A percentile compares a stretch with the other conserved stretches of the same genome.
Evolutionary conservation across 805 yeast species (phyloP).

Genomic region (Dipodascopsis uninucleata): DNA sequence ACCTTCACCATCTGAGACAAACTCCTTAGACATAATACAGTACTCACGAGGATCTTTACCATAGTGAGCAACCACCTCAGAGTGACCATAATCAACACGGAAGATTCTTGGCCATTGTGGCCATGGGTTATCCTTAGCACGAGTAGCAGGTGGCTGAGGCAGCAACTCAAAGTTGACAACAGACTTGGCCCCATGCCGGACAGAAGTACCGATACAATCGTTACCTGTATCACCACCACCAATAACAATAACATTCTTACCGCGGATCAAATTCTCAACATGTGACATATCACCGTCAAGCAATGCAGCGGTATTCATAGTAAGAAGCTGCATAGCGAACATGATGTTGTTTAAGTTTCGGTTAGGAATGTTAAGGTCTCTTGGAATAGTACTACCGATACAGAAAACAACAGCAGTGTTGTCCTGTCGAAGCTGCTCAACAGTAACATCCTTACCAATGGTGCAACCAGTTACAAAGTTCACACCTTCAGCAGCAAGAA

Average conservation of each 20-base stretch:
- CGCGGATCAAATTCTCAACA: conserved; percentile 59
- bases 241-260: conserved; percentile 90
- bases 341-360: conserved; percentile 85
- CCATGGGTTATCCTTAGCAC: conserved; percentile 98
- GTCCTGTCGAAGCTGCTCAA: conserved; percentile 58
- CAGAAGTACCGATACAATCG: conserved; percentile 96
- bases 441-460: conserved; percentile 67
- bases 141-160: conserved; percentile 82
- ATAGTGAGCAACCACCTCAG: conserved; percentile 89
- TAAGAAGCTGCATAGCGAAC: conserved; percentile 90
- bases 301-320: conserved; percentile 84
- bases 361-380: conserved; percentile 92
- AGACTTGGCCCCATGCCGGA: conserved; percentile 94
- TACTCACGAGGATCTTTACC: conserved; percentile 98
- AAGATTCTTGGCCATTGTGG: conserved; percentile 99
- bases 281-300: conserved; percentile 69
- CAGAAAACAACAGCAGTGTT: conserved; percentile 87
- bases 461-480: conserved; percentile 71
- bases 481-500: conserved; percentile 87
- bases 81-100: conserved; percentile 96
- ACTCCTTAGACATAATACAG: conserved; percentile 91
- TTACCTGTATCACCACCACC: conserved; percentile 99
- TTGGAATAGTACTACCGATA: conserved; percentile 93
- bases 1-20: conserved; percentile 91
- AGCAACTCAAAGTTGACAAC: conserved; percentile 90